These are phyloP conservation scores for Silene vulgaris DNA, from an alignment of 179 eudicot species.

Conservation along the genomic window DNA sequence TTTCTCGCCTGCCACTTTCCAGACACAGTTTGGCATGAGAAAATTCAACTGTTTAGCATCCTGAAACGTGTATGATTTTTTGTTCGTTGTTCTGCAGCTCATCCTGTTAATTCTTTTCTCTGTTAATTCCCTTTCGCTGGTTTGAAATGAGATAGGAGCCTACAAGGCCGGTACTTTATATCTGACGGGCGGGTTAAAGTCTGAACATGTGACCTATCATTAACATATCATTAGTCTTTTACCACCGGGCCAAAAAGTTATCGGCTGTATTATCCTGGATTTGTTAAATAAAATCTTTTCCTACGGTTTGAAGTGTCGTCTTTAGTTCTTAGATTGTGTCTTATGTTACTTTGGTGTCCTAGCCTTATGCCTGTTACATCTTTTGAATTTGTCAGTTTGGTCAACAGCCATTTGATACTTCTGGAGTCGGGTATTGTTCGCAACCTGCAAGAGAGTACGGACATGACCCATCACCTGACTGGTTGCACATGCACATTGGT, in stretches of 20 bases:
- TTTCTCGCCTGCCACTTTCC: not conserved
- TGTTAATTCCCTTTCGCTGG: not conserved
- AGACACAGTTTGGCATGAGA: not conserved
- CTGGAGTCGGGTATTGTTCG: conserved; percentile 54
- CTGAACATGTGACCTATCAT: too few relatives aligned
- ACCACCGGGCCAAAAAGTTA: too few relatives aligned
- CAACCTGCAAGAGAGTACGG: conserved; percentile 61
- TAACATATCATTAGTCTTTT: too few relatives aligned
- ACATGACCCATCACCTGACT: conserved; percentile 78
- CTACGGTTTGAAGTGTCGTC: not conserved
- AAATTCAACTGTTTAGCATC: not conserved
- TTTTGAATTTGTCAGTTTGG: conserved; percentile 46
- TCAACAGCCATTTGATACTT: conserved; percentile 61
- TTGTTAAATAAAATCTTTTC: too few relatives aligned
- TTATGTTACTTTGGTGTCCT: not conserved
- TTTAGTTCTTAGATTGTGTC: not conserved
- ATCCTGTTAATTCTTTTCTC: too few relatives aligned
- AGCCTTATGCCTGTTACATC: not conserved
- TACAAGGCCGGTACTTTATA: too few relatives aligned
- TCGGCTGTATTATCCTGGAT: too few relatives aligned
- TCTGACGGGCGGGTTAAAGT: too few relatives aligned
- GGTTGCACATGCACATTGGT: conserved; percentile 97
- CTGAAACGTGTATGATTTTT: not conserved
- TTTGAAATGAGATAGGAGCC: not conserved
- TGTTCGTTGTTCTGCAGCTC: not conserved